Base-by-base conservation (phyloP, 1,284 basidiomycete genomes). In the Mrakiaceae sp. region DNA sequence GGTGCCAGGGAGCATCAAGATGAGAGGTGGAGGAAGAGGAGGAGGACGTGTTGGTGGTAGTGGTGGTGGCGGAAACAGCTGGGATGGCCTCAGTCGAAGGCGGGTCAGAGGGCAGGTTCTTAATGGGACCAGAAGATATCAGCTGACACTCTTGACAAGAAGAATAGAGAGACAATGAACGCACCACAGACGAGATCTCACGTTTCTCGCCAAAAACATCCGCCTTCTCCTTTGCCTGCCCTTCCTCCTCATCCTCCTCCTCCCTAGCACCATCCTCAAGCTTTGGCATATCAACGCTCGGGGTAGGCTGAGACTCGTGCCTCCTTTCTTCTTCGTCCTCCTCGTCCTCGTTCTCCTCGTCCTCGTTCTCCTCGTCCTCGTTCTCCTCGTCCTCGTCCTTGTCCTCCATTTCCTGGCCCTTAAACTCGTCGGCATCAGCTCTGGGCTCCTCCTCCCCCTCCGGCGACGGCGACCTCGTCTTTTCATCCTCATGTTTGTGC, bases 311-410 rank as follows among this genome's bases (percentile, higher is more conserved):
- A 27, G 27, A 27, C 27, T 27, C 27, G 27, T 27, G 27, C 27
- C 27, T 27, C 27, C 27, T 27, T 27, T 27, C 16, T 47, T 40
- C 44, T 42, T 48, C 42, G n/a, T 46, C n/a, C 39, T 46, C 44
- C n/a, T 44, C 12, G 27, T 27, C 27, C 27, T n/a, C n/a, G n/a
- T n/a, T n/a, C n/a, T n/a, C n/a, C 3, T 14, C 59, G 27, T 40
- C 39, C 10, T 54, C 58, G 9, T 14, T 39, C 63, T 71, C 67
- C 47, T 69, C 69, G 46, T 68, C 66, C 52, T 71, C 70, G 56
- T 70, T 76, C 64, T 74, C 72, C 27, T 76, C 74, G 66, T 74
- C 72, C 47, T 73, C 73, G 6, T 69, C 67, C 9, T 69, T 69
- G 3, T 70, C 68, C n/a, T 9, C 66, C 52, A 52, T 63, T 59